Conservation (phyloP, 2,329 filamentous ascomycete genomes). For the Diaporthe ampelina region DNA sequence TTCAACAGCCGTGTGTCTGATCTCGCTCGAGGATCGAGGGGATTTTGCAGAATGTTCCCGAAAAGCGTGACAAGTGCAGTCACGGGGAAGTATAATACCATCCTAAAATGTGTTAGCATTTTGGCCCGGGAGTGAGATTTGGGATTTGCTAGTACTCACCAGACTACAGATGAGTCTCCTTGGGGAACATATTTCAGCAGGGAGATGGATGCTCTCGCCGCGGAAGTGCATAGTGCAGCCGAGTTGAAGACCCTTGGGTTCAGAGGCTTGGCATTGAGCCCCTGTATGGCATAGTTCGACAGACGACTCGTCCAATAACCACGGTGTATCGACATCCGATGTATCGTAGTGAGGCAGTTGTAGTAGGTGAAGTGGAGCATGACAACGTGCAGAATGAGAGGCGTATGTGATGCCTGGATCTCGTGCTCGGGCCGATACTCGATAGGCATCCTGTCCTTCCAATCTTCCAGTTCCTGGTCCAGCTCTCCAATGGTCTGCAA, state of each 20-base stretch:
- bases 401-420: slow-evolving; percentile 92
- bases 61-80: slow-evolving; percentile 95
- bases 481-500: slow-evolving; percentile 96
- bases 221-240: slow-evolving; percentile 91
- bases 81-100: slow-evolving; percentile 96
- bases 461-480: slow-evolving; percentile 89
- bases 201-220: slow-evolving; percentile 92
- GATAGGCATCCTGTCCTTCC: slow-evolving; percentile 95
- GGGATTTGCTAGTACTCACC: slow-evolving; percentile 68
- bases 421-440: slow-evolving; percentile 98
- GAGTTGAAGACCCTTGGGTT: slow-evolving; percentile 97
- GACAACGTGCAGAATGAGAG: slow-evolving; percentile 93
- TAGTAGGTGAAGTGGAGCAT: slow-evolving; percentile 98
- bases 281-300: slow-evolving; percentile 95
- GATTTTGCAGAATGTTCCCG: slow-evolving; percentile 96
- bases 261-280: slow-evolving; percentile 88
- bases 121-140: neutral
- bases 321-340: slow-evolving; percentile 98
- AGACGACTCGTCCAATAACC: slow-evolving; percentile 97
- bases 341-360: slow-evolving; percentile 97
- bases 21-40: slow-evolving; percentile 87
- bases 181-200: slow-evolving; percentile 96
- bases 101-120: slow-evolving; percentile 60
- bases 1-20: slow-evolving; percentile 94
- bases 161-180: slow-evolving; percentile 94